Evolutionary conservation across 345 rosid species (phyloP), one percentile per base, ranked within the genome.

Genomic region (Rhodamnia rubescens): DNA sequence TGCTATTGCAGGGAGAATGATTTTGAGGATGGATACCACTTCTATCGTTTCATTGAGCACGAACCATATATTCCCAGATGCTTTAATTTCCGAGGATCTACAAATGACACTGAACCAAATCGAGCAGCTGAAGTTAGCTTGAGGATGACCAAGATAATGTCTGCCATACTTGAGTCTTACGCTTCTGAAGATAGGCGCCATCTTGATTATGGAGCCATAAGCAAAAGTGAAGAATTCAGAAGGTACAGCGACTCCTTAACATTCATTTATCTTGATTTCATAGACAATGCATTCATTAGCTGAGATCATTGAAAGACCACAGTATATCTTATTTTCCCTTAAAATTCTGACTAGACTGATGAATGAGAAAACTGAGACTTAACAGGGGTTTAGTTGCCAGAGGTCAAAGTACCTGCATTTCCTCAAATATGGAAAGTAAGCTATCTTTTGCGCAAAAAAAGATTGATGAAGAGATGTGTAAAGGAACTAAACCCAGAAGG

Each of bases 21-120:
- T 8, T 97, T 97, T 86, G 98, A 93, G 89, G 94, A 92, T 88
- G 98, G 98, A 59, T 94, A 93, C 69, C 93, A 94, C 85, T 93
- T 89, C 84, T 96, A 96, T 83, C 96, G 98, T 80, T 93, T 96
- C 87, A 93, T 97, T 1, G 99, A 97, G 91, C 98, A 97, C 47
- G 96, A 93, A 80, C 93, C 98, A 8, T 92, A 83, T 89, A 91
- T 94, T 81, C 88, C 92, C 49, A 92, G 88, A 85, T 92, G 98
- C 91, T 93, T 89, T 89, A 95, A 95, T 61, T 93, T 93, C 84
- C 87, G 93, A 74, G 92, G 92, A 52, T 84, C 91, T 26, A 93
- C 93, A 20, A 92, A 92, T 83, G 98, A 95, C 88, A 84, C 69
- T 59, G 94, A 92, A 59, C 94, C 98, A 11, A 92, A 92, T 87